These are phyloP conservation scores for Nakazawaea sp. DNA, from an alignment of 805 yeast genomes.

Conservation along the genomic window DNA sequence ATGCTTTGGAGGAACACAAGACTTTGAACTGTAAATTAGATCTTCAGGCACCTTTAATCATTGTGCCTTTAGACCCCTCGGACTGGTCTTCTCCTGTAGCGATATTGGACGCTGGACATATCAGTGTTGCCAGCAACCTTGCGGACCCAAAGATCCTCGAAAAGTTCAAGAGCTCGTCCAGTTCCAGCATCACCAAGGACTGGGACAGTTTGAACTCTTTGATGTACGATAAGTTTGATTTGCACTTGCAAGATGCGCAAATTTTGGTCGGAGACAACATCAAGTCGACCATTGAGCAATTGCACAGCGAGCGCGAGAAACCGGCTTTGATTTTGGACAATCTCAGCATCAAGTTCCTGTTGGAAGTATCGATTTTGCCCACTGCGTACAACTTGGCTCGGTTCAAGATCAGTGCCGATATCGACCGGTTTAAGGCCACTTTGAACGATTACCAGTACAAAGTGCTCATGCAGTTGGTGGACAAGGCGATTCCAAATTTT, in stretches of 20 bases:
- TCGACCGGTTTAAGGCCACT: slow-evolving; percentile 66
- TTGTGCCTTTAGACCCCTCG: slow-evolving; percentile 76
- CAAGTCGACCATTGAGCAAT: slow-evolving; percentile 66
- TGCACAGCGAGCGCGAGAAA: slow-evolving; percentile 41
- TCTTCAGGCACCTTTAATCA: slow-evolving; percentile 87
- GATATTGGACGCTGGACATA: slow-evolving; percentile 92
- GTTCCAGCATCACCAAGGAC: slow-evolving; percentile 42
- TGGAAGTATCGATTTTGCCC: slow-evolving; percentile 85
- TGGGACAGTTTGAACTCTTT: slow-evolving; percentile 70
- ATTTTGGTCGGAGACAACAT: slow-evolving; percentile 80
- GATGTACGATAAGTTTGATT: slow-evolving; percentile 84
- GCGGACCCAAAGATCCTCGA: slow-evolving; percentile 34
- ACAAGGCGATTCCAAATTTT: slow-evolving; percentile 55
- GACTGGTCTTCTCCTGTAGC: slow-evolving; percentile 84
- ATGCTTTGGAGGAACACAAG: slow-evolving; percentile 91
- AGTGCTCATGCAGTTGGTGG: slow-evolving; percentile 72
- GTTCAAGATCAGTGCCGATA: slow-evolving; percentile 65
- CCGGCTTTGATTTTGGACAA: slow-evolving; percentile 67
- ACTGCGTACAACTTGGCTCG: slow-evolving; percentile 68
- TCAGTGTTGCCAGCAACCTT: slow-evolving; percentile 74
- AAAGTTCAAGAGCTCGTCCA: not conserved
- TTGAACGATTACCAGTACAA: slow-evolving; percentile 89
- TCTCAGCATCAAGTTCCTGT: slow-evolving; percentile 60
- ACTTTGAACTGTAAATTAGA: slow-evolving; percentile 82
- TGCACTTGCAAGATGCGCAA: slow-evolving; percentile 80